Conservation (phyloP, 371 early-diverging fungal species). For the Mucor saturninus region DNA sequence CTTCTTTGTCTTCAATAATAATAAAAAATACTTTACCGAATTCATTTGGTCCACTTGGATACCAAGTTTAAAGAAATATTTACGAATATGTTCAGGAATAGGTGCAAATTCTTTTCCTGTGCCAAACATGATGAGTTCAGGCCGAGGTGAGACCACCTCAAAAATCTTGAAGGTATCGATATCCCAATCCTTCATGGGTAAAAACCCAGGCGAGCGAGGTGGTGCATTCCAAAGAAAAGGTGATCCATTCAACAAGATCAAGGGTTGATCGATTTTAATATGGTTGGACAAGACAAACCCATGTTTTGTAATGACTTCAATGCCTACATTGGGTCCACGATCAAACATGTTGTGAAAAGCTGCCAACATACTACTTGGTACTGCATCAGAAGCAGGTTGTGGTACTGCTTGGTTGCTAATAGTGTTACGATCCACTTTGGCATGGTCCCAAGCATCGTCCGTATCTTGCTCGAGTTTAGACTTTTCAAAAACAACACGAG, state of each 20-base stretch:
- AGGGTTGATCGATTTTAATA: conserved; percentile 45
- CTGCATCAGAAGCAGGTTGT: conserved; percentile 26
- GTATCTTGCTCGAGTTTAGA: neutral
- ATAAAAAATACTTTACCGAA: conserved; percentile 45
- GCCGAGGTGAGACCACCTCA: conserved; percentile 53
- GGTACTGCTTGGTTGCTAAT: conserved; percentile 30
- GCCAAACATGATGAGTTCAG: conserved; percentile 62
- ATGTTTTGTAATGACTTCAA: conserved; percentile 50
- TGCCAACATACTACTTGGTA: conserved; percentile 38
- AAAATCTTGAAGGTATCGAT: conserved; percentile 53
- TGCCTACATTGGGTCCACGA: conserved; percentile 51
- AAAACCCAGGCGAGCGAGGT: conserved; percentile 20
- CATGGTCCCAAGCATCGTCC: conserved; percentile 27
- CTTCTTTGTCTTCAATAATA: neutral
- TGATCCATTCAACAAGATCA: conserved; percentile 55
- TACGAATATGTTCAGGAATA: conserved; percentile 54
- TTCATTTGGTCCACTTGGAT: conserved; percentile 70
- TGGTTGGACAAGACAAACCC: conserved; percentile 58
- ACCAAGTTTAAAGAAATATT: conserved; percentile 56
- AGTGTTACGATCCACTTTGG: conserved; percentile 20
- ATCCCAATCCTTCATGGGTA: conserved; percentile 44
- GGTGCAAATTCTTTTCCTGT: conserved; percentile 62
- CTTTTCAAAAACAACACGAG: neutral
- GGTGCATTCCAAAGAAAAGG: conserved; percentile 58
- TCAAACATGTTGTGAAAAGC: conserved; percentile 61